These are phyloP conservation scores for Pelargonium myrrhifolium DNA, from an alignment of 441 rosid genomes.

Conservation along the genomic window DNA sequence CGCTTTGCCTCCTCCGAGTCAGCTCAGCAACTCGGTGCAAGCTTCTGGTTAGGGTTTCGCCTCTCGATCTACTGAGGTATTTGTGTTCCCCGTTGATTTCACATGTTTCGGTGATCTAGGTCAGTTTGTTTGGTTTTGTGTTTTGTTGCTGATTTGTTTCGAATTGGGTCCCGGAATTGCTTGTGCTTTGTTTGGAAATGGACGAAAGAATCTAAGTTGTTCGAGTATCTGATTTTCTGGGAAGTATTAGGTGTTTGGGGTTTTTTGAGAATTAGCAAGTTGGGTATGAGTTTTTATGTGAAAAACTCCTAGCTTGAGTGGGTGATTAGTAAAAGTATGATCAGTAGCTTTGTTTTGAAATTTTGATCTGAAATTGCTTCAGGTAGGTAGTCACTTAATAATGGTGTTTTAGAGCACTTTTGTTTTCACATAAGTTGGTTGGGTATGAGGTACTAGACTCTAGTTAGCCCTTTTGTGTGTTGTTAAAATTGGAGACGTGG, in stretches of 20 bases:
- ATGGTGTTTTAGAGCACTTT: not conserved
- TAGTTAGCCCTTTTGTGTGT: no score
- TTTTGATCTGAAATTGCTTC: not conserved
- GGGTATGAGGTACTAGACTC: no score
- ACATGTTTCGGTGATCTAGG: not conserved
- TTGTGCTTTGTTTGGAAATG: not conserved
- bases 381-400: no score
- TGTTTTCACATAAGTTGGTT: not conserved
- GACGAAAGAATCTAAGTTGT: not conserved
- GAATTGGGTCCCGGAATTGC: not conserved
- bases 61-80: not conserved
- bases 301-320: not conserved
- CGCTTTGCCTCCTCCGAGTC: constrained; percentile 12
- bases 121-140: not conserved
- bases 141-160: not conserved
- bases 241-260: not conserved
- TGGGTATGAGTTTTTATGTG: not conserved
- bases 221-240: no score
- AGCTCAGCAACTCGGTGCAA: constrained; percentile 16
- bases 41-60: not conserved
- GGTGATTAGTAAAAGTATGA: not conserved
- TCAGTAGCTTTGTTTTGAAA: not conserved
- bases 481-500: no score
- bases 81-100: not conserved
- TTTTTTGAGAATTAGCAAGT: not conserved